phyloP scores from a whole-genome alignment of 345 rosid species.

The Passiflora organensis region DNA sequence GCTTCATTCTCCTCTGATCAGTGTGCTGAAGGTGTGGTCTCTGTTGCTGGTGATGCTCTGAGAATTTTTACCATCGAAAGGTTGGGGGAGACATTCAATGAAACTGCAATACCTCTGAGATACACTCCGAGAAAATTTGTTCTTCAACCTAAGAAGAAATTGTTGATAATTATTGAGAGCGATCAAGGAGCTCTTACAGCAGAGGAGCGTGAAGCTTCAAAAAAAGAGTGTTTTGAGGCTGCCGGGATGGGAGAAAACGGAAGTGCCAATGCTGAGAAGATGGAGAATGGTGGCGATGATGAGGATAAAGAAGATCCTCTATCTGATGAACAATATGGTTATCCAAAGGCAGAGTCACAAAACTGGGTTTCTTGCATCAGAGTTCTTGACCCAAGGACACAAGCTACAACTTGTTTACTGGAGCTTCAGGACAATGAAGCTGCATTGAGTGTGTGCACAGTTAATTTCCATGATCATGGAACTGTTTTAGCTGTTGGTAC shows the following conservation, averaged over 20 bases:
- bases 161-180: slow-evolving; percentile 81
- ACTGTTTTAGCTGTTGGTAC: slow-evolving; percentile 93
- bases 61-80: slow-evolving; percentile 92
- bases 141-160: slow-evolving; percentile 69
- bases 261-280: slow-evolving; percentile 48
- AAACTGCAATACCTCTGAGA: slow-evolving; percentile 82
- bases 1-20: slow-evolving; percentile 98
- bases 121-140: slow-evolving; percentile 96
- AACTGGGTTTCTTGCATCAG: slow-evolving; percentile 98
- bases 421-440: slow-evolving; percentile 99
- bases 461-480: slow-evolving; percentile 92
- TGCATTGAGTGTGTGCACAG: slow-evolving; percentile 86
- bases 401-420: slow-evolving; percentile 75
- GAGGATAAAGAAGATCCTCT: slow-evolving; percentile 81
- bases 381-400: slow-evolving; percentile 81
- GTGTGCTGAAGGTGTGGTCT: slow-evolving; percentile 96
- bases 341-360: slow-evolving; percentile 88
- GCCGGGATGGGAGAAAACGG: slow-evolving; percentile 83
- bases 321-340: slow-evolving; percentile 95
- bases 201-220: slow-evolving; percentile 94
- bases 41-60: slow-evolving; percentile 94
- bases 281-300: slow-evolving; percentile 79
- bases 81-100: slow-evolving; percentile 93
- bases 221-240: slow-evolving; percentile 80
- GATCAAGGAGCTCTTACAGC: slow-evolving; percentile 95